phyloP scores from a whole-genome alignment of 805 yeast species.

The Hanseniaspora thailandica region DNA sequence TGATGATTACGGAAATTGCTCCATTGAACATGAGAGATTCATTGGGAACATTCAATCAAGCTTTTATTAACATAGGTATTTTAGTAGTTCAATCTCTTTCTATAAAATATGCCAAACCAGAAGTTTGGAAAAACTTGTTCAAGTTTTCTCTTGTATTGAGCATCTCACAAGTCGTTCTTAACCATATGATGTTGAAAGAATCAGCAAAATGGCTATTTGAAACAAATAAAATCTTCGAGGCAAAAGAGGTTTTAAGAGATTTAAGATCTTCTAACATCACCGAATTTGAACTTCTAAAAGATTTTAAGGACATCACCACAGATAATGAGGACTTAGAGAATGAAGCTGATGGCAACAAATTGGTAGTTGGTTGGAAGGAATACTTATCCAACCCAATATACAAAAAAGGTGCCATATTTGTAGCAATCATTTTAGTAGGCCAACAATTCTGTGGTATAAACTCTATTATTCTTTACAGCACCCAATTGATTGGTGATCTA shows the following conservation, averaged over 20 bases:
- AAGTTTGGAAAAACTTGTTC: constrained; percentile 63
- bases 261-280: constrained; percentile 29
- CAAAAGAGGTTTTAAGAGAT: constrained; percentile 28
- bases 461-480: constrained; percentile 87
- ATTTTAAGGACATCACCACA: constrained; percentile 1
- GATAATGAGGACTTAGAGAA: neutral
- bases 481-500: constrained; percentile 58
- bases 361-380: constrained; percentile 22
- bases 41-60: constrained; percentile 83
- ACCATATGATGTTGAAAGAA: constrained; percentile 42
- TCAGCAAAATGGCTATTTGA: constrained; percentile 71
- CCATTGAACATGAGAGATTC: constrained; percentile 60
- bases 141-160: constrained; percentile 51
- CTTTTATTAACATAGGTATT: constrained; percentile 75
- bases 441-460: constrained; percentile 93
- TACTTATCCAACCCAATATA: constrained; percentile 46
- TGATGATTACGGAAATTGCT: constrained; percentile 68
- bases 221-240: constrained; percentile 29
- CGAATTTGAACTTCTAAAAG: constrained; percentile 24
- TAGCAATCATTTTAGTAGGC: constrained; percentile 61
- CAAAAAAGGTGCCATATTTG: constrained; percentile 48
- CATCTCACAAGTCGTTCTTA: constrained; percentile 34
- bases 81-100: constrained; percentile 69
- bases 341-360: neutral
- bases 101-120: constrained; percentile 48